Conservation (phyloP, 768 basidiomycete species). For the Agaricus subrufescens region DNA sequence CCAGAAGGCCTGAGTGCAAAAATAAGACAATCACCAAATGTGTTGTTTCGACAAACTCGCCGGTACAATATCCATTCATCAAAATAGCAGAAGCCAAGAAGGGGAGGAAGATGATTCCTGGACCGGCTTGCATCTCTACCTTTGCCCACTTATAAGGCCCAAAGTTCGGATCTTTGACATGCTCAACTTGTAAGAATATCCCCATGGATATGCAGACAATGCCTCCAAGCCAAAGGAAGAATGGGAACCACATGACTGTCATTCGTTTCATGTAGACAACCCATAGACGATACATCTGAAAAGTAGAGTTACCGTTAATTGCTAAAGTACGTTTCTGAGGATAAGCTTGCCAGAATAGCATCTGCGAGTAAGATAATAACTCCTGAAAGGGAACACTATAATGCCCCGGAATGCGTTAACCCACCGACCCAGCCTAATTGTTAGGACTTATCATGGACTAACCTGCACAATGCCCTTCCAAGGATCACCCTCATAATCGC, state of each 20-base stretch:
- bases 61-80: constrained; percentile 9
- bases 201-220: constrained; percentile 2
- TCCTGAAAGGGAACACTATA: background rate
- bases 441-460: background rate
- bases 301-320: background rate
- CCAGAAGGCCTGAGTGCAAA: background rate
- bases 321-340: background rate
- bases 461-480: background rate
- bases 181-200: constrained; percentile 1
- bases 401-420: background rate
- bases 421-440: background rate
- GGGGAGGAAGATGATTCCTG: constrained; percentile 8
- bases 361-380: background rate
- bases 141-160: background rate
- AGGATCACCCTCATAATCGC: background rate
- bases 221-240: constrained; percentile 8
- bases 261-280: background rate
- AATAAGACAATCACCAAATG: background rate
- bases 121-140: constrained; percentile 6
- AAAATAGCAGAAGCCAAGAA: constrained; percentile 10
- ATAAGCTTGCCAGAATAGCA: background rate
- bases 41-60: background rate
- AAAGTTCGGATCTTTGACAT: background rate
- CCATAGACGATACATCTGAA: constrained; percentile 11
- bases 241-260: constrained; percentile 1